These are phyloP conservation scores for Heliamphora exappendiculata DNA, from an alignment of 148 eudicot genomes.

Conservation along the genomic window DNA sequence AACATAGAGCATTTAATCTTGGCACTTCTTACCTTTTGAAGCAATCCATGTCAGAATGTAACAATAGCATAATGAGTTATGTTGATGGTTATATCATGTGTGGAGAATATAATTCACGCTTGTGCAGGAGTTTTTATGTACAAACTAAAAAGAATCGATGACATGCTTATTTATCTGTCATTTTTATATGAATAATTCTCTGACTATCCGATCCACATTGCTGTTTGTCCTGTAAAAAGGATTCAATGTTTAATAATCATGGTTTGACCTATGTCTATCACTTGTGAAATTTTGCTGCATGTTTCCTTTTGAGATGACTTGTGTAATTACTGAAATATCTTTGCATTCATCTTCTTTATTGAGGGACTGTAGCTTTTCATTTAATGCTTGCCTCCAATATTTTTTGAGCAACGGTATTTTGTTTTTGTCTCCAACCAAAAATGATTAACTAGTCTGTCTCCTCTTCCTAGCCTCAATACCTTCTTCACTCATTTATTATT, in stretches of 20 bases:
- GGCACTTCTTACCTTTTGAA: neutral
- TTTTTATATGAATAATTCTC: neutral
- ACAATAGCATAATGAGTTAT: too few species aligned
- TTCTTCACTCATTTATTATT: neutral
- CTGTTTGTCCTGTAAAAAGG: neutral
- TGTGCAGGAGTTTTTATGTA: neutral
- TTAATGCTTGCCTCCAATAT: neutral
- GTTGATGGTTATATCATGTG: neutral
- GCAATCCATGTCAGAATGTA: neutral
- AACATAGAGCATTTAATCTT: neutral
- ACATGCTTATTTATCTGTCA: neutral
- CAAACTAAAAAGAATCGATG: neutral
- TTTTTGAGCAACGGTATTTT: neutral
- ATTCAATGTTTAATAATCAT: neutral
- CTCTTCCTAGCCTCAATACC: neutral
- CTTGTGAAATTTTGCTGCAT: neutral
- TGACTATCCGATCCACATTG: neutral
- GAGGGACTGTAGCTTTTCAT: neutral
- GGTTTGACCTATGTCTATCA: neutral
- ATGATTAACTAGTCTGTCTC: neutral
- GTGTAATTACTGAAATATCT: too few species aligned
- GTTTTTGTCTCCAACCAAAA: neutral
- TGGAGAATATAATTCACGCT: neutral
- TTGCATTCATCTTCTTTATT: neutral
- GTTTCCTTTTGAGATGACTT: neutral